Evolutionary conservation across 345 rosid genomes (phyloP).

Genomic region (Nasturtium officinale): DNA sequence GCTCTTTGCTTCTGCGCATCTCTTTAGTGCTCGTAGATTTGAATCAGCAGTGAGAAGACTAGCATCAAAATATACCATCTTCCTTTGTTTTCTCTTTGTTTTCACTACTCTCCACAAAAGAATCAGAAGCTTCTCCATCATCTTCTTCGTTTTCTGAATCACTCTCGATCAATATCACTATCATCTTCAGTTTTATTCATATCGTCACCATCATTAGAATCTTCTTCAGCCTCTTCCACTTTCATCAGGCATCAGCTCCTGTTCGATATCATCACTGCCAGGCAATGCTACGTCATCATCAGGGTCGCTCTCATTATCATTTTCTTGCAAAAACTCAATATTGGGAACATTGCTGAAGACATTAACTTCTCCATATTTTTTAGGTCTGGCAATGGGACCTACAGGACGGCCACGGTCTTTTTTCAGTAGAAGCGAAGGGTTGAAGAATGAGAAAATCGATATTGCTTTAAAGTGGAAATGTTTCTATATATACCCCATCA

Average conservation of each 20-base stretch:
- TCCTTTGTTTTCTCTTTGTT: slow-evolving; percentile 53
- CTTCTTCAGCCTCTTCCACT: slow-evolving; percentile 46
- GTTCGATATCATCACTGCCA: slow-evolving; percentile 46
- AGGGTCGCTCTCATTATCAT: slow-evolving; percentile 27
- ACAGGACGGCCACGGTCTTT: slow-evolving; percentile 93
- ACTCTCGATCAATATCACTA: slow-evolving; percentile 46
- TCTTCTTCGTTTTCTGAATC: slow-evolving; percentile 40
- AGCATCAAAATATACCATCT: slow-evolving; percentile 65
- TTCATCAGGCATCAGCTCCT: slow-evolving; percentile 32
- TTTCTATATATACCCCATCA: slow-evolving; percentile 64
- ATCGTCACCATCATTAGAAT: slow-evolving; percentile 44
- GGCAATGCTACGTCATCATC: slow-evolving; percentile 46
- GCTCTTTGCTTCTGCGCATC: slow-evolving; percentile 61
- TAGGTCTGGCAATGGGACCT: slow-evolving; percentile 80
- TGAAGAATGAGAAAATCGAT: slow-evolving; percentile 28
- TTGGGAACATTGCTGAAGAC: slow-evolving; percentile 68
- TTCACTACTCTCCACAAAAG: slow-evolving; percentile 32
- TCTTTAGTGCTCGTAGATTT: slow-evolving; percentile 83
- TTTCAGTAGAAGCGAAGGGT: slow-evolving; percentile 83
- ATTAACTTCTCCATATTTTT: slow-evolving; percentile 73
- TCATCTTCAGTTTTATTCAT: slow-evolving; percentile 32
- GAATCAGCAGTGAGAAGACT: slow-evolving; percentile 67
- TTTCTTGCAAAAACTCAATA: slow-evolving; percentile 64
- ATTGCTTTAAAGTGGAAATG: slow-evolving; percentile 22
- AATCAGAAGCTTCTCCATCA: slow-evolving; percentile 38